phyloP scores from a whole-genome alignment of 768 basidiomycete species.

The Tulasnella sp. region DNA sequence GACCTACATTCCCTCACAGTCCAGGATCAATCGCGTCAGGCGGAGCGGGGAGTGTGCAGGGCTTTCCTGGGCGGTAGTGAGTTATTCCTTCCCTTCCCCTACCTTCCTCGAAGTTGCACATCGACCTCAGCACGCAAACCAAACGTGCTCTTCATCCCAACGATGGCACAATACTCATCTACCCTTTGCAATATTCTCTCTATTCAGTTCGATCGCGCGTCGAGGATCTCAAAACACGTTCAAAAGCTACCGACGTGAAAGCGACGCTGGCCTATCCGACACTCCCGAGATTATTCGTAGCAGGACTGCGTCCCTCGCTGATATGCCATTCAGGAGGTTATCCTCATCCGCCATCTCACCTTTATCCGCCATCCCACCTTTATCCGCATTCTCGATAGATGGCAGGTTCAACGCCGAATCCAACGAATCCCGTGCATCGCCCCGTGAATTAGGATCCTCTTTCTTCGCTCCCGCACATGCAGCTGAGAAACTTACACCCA shows the following conservation, averaged over 20 bases:
- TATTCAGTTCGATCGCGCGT: not conserved
- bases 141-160: not conserved
- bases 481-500: not conserved
- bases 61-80: no score
- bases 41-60: no score
- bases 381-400: not conserved
- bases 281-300: constrained; percentile 10
- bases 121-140: no score
- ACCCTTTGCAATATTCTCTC: not conserved
- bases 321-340: constrained; percentile 8
- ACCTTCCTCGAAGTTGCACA: no score
- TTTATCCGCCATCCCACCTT: not conserved
- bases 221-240: not conserved
- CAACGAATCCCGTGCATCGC: not conserved
- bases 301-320: constrained; percentile 9
- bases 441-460: not conserved
- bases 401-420: not conserved
- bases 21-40: not conserved
- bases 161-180: not conserved
- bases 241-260: not conserved
- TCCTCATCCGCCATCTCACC: not conserved
- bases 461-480: not conserved
- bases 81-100: not conserved
- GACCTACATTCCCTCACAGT: not conserved
- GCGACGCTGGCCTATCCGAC: constrained; percentile 1